Percentiles rank a stretch among this genome's conserved stretches.
These are phyloP conservation scores for Thelonectria rubi DNA, from an alignment of 2,329 filamentous ascomycete species.

Conservation along the genomic window DNA sequence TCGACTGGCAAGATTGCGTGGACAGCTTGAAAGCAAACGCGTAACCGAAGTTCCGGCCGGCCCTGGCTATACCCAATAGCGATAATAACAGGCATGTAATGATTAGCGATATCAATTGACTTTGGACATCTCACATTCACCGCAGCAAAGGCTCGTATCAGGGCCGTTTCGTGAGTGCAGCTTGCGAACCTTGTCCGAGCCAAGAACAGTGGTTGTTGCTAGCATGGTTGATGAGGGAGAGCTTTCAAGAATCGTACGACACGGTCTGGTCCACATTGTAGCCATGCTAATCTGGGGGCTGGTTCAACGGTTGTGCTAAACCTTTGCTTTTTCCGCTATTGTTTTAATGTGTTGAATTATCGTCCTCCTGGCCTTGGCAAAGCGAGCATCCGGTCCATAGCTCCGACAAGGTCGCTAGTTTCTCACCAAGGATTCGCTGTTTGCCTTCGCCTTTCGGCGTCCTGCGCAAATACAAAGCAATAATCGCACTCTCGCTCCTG, in stretches of 20 bases:
- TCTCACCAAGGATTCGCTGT: no score
- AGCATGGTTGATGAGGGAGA: neutral
- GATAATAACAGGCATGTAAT: neutral
- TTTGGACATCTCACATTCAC: neutral
- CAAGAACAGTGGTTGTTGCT: neutral
- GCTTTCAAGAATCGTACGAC: neutral
- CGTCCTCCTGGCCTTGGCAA: no score
- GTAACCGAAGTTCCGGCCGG: neutral
- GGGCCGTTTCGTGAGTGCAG: neutral
- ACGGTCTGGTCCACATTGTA: neutral
- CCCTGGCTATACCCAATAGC: neutral
- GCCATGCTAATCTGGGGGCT: neutral
- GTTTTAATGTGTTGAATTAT: neutral
- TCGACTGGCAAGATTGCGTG: conserved; percentile 20
- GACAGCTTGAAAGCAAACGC: conserved; percentile 8
- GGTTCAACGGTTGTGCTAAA: neutral
- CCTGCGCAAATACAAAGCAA: no score
- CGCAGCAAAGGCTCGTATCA: neutral
- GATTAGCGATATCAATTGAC: neutral
- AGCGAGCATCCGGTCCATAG: no score
- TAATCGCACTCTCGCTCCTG: no score
- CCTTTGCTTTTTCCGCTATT: neutral
- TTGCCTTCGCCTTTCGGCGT: no score
- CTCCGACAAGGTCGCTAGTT: no score
- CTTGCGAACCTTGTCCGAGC: neutral